Evolutionary conservation across 2,329 filamentous ascomycete species (phyloP), one percentile per base, ranked within the genome.

Genomic region (Diaporthe sp.): DNA sequence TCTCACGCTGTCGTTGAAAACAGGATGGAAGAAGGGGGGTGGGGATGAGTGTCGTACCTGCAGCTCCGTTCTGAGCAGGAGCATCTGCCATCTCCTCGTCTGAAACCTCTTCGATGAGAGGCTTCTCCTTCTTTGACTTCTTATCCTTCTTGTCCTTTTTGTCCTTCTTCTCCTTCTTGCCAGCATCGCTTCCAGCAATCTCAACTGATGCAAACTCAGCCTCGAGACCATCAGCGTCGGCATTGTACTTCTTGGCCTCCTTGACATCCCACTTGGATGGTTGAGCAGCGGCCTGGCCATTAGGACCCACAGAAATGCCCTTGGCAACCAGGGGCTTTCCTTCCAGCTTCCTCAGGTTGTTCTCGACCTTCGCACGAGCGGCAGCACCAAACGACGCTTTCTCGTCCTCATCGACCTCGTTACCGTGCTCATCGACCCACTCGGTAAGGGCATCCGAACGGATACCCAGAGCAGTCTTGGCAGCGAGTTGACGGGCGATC

Each of bases 401-500:
- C 84, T 98, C 95, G 84, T 99, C 96, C 80, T 99, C 97, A 39
- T 96, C 94, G 34, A 92, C 85, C 34, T 89, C 92, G 67, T 94
- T 92, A 76, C 93, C 89, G 76, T 91, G 91, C 75, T 93, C 91
- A 62, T 90, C 90, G 78, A 91, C 91, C 89, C 94, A 95, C 78
- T 96, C 94, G 72, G 93, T 92, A 60, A 97, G 90, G 39, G 97
- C 95, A 85, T 99, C 97, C 68, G 98, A 94, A 86, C 97, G 95
- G 67, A 98, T 89, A 89, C 96, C 96, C 70, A 99, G 91, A 37
- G 97, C 95, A 62, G 96, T 93, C 90, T 98, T 98, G 80, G 96
- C 94, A 67, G 97, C 94, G 77, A 99, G 91, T 89, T 98, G 95
- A 90, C 97, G 95, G 57, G 97, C 97, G 82, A 99, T 98, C 90